Percentiles rank a stretch among this genome's conserved stretches.
These are phyloP conservation scores for Antarctomyces pellizariae DNA, from an alignment of 495 filamentous ascomycete species.

Conservation along the genomic window DNA sequence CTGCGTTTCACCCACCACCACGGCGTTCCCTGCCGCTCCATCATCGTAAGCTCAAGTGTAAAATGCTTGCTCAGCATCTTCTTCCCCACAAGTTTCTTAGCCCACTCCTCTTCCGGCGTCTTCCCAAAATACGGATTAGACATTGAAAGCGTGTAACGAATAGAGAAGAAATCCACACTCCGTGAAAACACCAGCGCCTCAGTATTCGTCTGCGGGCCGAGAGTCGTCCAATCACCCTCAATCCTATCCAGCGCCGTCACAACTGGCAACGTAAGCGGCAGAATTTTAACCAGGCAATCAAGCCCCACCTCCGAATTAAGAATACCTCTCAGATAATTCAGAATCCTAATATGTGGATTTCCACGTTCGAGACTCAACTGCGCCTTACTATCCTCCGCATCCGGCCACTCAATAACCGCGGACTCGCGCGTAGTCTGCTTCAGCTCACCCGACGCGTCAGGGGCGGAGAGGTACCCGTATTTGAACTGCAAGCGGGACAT, in stretches of 20 bases:
- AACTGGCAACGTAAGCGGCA: slow-evolving; percentile 43
- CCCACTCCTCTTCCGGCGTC: slow-evolving; percentile 3
- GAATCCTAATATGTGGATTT: slow-evolving; percentile 58
- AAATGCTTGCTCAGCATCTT: too few relatives aligned
- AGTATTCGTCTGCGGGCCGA: slow-evolving; percentile 14
- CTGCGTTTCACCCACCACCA: slow-evolving; percentile 17
- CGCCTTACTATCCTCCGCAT: slow-evolving; percentile 12
- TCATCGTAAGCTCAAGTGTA: slow-evolving; percentile 17
- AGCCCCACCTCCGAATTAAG: slow-evolving; percentile 38
- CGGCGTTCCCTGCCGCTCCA: slow-evolving; percentile 12
- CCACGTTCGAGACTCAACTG: slow-evolving; percentile 29
- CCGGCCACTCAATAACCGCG: slow-evolving; percentile 15
- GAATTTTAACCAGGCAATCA: slow-evolving; percentile 24
- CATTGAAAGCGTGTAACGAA: slow-evolving; percentile 20
- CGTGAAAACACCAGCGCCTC: slow-evolving; percentile 18
- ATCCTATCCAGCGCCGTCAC: slow-evolving; percentile 37
- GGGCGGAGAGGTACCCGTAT: slow-evolving; percentile 20
- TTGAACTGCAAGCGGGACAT: slow-evolving; percentile 36
- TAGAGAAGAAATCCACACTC: slow-evolving; percentile 22
- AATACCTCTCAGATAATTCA: slow-evolving; percentile 33
- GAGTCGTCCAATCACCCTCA: slow-evolving; percentile 19
- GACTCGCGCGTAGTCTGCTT: slow-evolving; percentile 17
- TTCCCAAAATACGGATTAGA: too few relatives aligned
- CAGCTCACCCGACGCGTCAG: slow-evolving; percentile 4
- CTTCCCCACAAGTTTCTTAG: slow-evolving; percentile 1